phyloP scores from a whole-genome alignment of 2,329 filamentous ascomycete species.

The Lasiodiplodia sp. region DNA sequence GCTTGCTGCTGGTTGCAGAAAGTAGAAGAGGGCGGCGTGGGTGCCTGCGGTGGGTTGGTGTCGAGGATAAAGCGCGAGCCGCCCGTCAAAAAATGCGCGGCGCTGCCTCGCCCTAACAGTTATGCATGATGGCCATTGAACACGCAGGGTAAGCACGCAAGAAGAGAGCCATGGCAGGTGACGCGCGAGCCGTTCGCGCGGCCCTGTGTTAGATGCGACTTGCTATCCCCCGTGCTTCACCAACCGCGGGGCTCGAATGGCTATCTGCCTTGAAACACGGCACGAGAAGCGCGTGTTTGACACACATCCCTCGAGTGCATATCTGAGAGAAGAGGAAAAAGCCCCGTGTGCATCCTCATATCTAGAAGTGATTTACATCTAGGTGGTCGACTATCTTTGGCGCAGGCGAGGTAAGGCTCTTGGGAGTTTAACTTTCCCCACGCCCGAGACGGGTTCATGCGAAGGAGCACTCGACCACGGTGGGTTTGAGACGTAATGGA shows the following conservation, averaged over 20 bases:
- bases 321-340: not conserved
- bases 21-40: not conserved
- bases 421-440: too few relatives aligned
- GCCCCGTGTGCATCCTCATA: not conserved
- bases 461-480: too few relatives aligned
- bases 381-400: not conserved
- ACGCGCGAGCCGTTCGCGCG: not conserved
- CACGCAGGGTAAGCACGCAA: not conserved
- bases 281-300: not conserved
- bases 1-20: not conserved
- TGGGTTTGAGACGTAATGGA: too few relatives aligned
- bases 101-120: not conserved
- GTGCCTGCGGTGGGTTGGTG: not conserved
- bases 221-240: slow-evolving; percentile 2
- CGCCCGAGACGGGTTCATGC: too few relatives aligned
- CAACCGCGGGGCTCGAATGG: not conserved
- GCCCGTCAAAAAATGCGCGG: not conserved
- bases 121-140: not conserved
- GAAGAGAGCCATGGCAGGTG: slow-evolving; percentile 1
- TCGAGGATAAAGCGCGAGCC: not conserved
- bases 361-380: not conserved
- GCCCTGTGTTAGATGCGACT: not conserved
- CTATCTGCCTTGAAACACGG: slow-evolving; percentile 9
- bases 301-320: not conserved
- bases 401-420: not conserved